Evolutionary conservation across 495 filamentous ascomycete genomes (phyloP), one percentile per base, ranked within the genome.

Genomic region (Penicillium nucicola): DNA sequence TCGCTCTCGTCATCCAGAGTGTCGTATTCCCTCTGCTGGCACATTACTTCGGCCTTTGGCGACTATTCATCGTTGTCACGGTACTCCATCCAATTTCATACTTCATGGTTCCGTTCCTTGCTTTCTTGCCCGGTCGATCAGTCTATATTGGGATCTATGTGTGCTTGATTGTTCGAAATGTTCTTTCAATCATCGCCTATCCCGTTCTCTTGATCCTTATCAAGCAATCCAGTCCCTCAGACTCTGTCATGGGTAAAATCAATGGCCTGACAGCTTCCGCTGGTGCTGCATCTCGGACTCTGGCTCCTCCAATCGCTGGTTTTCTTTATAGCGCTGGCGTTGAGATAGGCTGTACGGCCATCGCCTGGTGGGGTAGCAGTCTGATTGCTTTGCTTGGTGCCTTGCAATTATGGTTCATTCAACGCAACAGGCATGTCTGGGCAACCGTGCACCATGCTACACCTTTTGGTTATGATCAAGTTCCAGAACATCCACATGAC

Each of bases 221-320:
- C 71, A 93, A 92, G 64, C 88, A 92, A 72, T 85, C 89, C 0
- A 86, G 85, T 15, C 86, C 88, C 3, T 82, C 81, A 13, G 70
- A 76, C 8, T 78, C 75, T 0, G 76, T 83, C 15, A 74, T 93
- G 37, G 89, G 89, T 12, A 88, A 82, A 60, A 85, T 93, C 47
- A 93, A 93, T 55, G 89, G 89, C 1, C 76, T 92, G 6, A 87
- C 88, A 31, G 89, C 89, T 3, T 89, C 84, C 31, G 87, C 85
- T 4, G 87, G 87, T 4, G 89, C 87, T 0, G 86, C 84, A 8
- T 86, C 84, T 57, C 83, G 89, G 31, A 92, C 87, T 48, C 64
- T 90, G 20, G 84, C 89, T 0, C 86, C 87, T 42, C 89, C 89
- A 0, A 68, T 93, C 19, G 85, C 88, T 1, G 89, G 89, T 0